These are phyloP conservation scores for Oryza coarctata DNA, from an alignment of 176 grass and related monocot species.

Conservation along the genomic window DNA sequence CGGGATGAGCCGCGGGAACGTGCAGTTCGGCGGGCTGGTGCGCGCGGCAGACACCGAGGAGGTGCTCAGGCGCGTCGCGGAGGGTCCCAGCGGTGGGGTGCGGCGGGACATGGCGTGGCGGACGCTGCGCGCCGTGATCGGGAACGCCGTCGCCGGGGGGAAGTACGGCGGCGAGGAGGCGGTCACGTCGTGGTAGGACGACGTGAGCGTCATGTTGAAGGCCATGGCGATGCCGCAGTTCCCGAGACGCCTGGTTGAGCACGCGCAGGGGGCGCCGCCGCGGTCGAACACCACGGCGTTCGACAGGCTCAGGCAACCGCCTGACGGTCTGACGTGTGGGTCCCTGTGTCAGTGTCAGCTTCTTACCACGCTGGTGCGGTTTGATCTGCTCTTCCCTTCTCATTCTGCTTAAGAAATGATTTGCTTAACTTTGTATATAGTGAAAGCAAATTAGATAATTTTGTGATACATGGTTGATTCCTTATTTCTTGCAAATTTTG, in stretches of 20 bases:
- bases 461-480: not conserved
- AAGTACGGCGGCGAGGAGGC: not conserved
- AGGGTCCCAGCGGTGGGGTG: constrained; percentile 20
- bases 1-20: constrained; percentile 50
- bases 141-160: constrained; percentile 9
- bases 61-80: constrained; percentile 40
- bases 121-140: constrained; percentile 49
- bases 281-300: constrained; percentile 11
- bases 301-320: not conserved
- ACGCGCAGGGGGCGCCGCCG: not conserved
- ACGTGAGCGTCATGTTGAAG: constrained; percentile 35
- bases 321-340: not conserved
- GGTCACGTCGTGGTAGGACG: constrained; percentile 3
- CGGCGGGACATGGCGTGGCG: constrained; percentile 48
- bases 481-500: not conserved
- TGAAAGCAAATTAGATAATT: not conserved
- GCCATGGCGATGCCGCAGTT: constrained; percentile 36
- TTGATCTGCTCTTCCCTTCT: not conserved
- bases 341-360: not conserved
- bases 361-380: not conserved
- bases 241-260: constrained; percentile 26
- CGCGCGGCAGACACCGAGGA: constrained; percentile 31
- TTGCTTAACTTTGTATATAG: not conserved
- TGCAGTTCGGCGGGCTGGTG: constrained; percentile 43
- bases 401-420: not conserved